Evolutionary conservation across 2,329 filamentous ascomycete genomes (phyloP).

Genomic region (Westerdykella sp.): DNA sequence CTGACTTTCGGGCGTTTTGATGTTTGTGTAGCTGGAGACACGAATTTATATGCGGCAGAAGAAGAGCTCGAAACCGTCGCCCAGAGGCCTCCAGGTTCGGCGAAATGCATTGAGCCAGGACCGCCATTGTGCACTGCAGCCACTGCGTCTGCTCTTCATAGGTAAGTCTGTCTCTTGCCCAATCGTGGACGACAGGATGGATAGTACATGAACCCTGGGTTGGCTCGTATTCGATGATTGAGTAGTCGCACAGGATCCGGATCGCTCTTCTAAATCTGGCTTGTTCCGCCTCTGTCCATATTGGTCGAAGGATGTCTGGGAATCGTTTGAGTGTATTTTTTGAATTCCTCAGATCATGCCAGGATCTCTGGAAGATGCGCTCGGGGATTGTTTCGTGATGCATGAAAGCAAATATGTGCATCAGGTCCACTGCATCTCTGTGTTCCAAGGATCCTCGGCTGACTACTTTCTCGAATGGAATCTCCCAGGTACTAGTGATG

Average conservation of each 20-base stretch:
- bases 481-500: slow-evolving; percentile 26
- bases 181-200: slow-evolving; percentile 30
- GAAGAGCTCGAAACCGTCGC: slow-evolving; percentile 16
- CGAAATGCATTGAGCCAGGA: slow-evolving; percentile 17
- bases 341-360: slow-evolving; percentile 2
- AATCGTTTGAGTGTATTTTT: slow-evolving; percentile 3
- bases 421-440: slow-evolving; percentile 28
- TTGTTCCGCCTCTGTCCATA: slow-evolving; percentile 11
- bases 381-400: slow-evolving; percentile 24
- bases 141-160: slow-evolving; percentile 20
- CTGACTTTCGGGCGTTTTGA: slow-evolving; percentile 11
- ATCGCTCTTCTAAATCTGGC: slow-evolving; percentile 11
- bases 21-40: slow-evolving; percentile 10
- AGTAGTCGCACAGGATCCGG: slow-evolving; percentile 12
- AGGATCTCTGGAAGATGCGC: slow-evolving; percentile 12
- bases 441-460: slow-evolving; percentile 7
- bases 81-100: slow-evolving; percentile 11
- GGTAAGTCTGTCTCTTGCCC: slow-evolving; percentile 25
- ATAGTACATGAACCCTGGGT: slow-evolving; percentile 21
- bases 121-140: slow-evolving; percentile 22
- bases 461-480: slow-evolving; percentile 18
- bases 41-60: slow-evolving; percentile 11
- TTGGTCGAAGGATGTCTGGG: slow-evolving; percentile 12
- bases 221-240: slow-evolving; percentile 20
- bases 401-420: slow-evolving; percentile 31